Evolutionary conservation across 2,329 filamentous ascomycete genomes (phyloP), one percentile per base, ranked within the genome.

Genomic region (Aspergillus aculeatinus): DNA sequence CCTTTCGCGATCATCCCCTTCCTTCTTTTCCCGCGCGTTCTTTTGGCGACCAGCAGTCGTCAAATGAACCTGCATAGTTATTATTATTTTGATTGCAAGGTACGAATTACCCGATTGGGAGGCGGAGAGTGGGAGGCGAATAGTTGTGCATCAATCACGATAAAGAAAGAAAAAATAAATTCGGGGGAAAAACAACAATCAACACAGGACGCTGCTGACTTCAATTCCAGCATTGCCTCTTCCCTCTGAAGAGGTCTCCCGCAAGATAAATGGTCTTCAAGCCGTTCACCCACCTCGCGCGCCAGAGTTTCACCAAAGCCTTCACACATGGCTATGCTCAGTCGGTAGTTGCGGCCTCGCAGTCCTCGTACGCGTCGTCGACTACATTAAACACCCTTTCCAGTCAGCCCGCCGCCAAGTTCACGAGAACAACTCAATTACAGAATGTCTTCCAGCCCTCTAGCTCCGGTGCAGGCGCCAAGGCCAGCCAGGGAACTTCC

Each of bases 301-400:
- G 95, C 84, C 91, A 94, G 85, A 93, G 91, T 89, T 90, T 97
- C 81, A 89, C 91, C 75, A 98, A 98, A 83, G 92, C 93, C 74
- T 90, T 98, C 78, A 94, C 92, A 77, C 92, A 98, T 86, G 94
- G 94, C 80, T 98, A 97, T 85, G 93, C 93, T 71, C 94, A 98
- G 78, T 96, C 93, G 65, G 89, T 98, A 80, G 92, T 99, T 80
- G 95, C 95, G 74, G 94, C 92, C 72, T 92, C 92, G 66, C 92
- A 96, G 85, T 88, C 89, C 81, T 84, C 86, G 83, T 85, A 92
- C 88, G 84, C 87, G 81, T 75, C 92, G 48, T 82, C 85, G 64
- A 83, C 83, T 68, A 83, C 83, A 59, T 79, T 86, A 60, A 83
- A 82, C 64, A 79, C 82, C 48, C 80, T 87, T 70, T 76, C 80